These are phyloP conservation scores for Monosporascus sp. DNA, from an alignment of 2,329 filamentous ascomycete species.

Conservation along the genomic window DNA sequence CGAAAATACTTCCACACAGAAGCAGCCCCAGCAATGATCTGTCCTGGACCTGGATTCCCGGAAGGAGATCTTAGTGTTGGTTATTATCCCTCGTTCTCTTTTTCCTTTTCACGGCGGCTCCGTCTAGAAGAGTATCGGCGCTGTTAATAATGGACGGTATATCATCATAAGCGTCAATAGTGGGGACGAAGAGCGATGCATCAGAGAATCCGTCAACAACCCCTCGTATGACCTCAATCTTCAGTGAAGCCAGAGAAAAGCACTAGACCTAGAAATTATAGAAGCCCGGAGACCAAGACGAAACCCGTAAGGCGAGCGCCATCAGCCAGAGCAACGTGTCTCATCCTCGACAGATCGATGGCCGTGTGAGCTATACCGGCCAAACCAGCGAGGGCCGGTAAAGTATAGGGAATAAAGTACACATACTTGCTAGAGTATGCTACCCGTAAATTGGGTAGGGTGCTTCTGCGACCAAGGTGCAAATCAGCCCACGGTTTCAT, in stretches of 20 bases:
- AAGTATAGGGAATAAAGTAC: background rate
- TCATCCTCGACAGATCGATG: background rate
- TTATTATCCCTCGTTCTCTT: background rate
- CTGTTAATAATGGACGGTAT: background rate
- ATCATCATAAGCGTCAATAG: background rate
- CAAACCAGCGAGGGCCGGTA: background rate
- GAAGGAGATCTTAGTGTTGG: constrained; percentile 11
- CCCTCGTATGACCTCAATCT: no score
- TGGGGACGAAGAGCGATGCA: background rate
- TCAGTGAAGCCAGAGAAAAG: no score
- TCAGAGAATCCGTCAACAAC: background rate
- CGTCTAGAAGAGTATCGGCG: background rate
- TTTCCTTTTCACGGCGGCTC: background rate
- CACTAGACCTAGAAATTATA: no score
- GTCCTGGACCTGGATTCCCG: constrained; percentile 6
- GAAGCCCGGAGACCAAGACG: background rate
- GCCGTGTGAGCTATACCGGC: background rate
- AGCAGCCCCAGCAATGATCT: constrained; percentile 10
- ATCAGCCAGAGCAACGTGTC: background rate
- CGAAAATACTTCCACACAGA: constrained; percentile 11
- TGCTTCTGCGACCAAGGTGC: constrained; percentile 20
- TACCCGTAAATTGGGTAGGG: constrained; percentile 17
- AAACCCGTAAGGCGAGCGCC: background rate
- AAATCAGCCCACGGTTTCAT: constrained; percentile 27
- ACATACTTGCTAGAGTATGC: constrained; percentile 12